Percentiles rank a stretch among this genome's conserved stretches.
These are phyloP conservation scores for Fagopyrum esculentum DNA, from an alignment of 148 eudicot genomes.

Conservation along the genomic window DNA sequence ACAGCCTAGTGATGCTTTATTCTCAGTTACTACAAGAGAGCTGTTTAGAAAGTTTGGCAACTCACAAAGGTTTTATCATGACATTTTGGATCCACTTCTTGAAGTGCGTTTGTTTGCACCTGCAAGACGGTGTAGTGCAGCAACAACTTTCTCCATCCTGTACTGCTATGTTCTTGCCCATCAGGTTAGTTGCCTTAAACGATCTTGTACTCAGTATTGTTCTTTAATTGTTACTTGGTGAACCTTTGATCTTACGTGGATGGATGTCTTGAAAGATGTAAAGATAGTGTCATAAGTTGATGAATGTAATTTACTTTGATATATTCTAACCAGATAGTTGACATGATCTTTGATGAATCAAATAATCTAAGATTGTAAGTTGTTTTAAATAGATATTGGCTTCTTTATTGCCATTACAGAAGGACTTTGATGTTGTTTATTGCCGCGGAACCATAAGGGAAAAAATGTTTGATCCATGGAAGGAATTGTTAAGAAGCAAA, in stretches of 20 bases:
- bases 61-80: slow-evolving; percentile 39
- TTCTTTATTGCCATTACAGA: slow-evolving; percentile 12
- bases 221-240: not conserved
- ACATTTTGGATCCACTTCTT: too few species aligned
- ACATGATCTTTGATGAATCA: not conserved
- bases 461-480: slow-evolving; percentile 70
- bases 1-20: not conserved
- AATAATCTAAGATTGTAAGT: not conserved
- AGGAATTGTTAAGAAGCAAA: slow-evolving; percentile 43
- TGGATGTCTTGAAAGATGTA: not conserved
- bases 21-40: slow-evolving; percentile 76
- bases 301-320: too few species aligned
- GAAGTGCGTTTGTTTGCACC: too few species aligned
- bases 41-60: slow-evolving; percentile 63
- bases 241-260: not conserved
- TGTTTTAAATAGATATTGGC: not conserved
- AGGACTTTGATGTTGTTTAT: slow-evolving; percentile 5
- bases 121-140: too few species aligned
- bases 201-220: too few species aligned
- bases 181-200: too few species aligned
- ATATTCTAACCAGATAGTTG: not conserved
- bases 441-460: slow-evolving; percentile 63
- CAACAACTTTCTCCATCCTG: too few species aligned
- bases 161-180: too few species aligned
- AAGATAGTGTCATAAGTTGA: not conserved